Percentiles rank a stretch among this genome's conserved stretches.
Conservation (phyloP, 495 filamentous ascomycete genomes). For the Aspergillus asperescens region DNA sequence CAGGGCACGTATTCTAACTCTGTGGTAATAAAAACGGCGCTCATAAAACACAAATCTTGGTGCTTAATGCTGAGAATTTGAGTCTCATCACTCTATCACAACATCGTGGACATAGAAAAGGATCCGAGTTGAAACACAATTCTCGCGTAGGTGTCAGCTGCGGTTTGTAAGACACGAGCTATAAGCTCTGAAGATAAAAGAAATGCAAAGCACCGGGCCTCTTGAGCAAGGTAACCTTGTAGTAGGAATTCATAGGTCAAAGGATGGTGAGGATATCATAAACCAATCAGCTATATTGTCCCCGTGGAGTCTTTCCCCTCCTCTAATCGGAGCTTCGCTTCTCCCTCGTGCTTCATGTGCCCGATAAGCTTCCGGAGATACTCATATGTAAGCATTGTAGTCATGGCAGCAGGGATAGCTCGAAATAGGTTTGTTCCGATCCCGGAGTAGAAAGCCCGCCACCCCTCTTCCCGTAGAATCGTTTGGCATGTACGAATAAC, state of each 20-base stretch:
- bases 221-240: background rate
- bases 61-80: slow-evolving; percentile 2
- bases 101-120: slow-evolving; percentile 11
- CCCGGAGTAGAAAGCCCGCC: slow-evolving; percentile 94
- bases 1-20: background rate
- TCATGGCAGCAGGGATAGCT: slow-evolving; percentile 90
- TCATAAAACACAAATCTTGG: slow-evolving; percentile 9
- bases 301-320: slow-evolving; percentile 20
- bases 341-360: slow-evolving; percentile 46
- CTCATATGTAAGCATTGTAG: slow-evolving; percentile 97
- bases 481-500: slow-evolving; percentile 75
- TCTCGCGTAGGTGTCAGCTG: background rate
- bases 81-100: slow-evolving; percentile 12
- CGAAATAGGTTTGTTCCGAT: slow-evolving; percentile 98
- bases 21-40: slow-evolving; percentile 10
- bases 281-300: slow-evolving; percentile 14
- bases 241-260: background rate
- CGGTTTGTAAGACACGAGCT: background rate
- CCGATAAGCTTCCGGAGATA: slow-evolving; percentile 61
- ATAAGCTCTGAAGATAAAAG: background rate
- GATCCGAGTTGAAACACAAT: slow-evolving; percentile 8
- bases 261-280: background rate
- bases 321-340: slow-evolving; percentile 29
- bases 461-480: slow-evolving; percentile 87
- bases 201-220: background rate